Evolutionary conservation across 768 basidiomycete genomes (phyloP), one percentile per base, ranked within the genome.

Genomic region (Pleurotus platypus): DNA sequence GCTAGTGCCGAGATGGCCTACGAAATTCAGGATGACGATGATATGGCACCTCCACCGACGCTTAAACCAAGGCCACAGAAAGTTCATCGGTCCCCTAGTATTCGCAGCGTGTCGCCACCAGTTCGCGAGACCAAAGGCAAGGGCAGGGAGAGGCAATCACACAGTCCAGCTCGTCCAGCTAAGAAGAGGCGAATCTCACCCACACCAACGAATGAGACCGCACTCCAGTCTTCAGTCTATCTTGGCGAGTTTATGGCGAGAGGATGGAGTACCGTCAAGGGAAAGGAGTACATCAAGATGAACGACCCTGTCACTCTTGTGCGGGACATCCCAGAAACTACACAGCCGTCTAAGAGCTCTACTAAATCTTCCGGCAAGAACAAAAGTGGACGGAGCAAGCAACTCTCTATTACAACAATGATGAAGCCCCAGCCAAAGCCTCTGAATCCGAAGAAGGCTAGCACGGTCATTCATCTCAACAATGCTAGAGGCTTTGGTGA

Each of bases 201-300:
- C 1, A 64, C 67, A 43, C 62, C 68, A 59, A 18, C 61, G 50
- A 40, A 60, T 47, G 30, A 35, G 30, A 61, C 51, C 11, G 57
- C 57, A 50, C 45, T 56, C 18, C 60, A 63, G 58, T 61, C 57
- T 11, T 74, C 76, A 1, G 74, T 68, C 9, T 91, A 88, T 64
- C 62, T 92, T 24, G 90, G 90, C 9, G 86, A 85, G 49, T 75
- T 90, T 49, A 59, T 90, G 8, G 78, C 90, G 20, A 86, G 89
- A 63, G 90, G 88, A 8, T 92, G 88, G 88, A 89, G 87, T 60
- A 91, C 85, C 40, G 86, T 81, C 12, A 86, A 81, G 49, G 90
- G 90, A 1, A 83, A 78, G 62, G 86, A 86, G 3, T 90, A 90
- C 58, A 74, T 89, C 38, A 84, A 84, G 58, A 58, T 72, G 18